Percentiles rank a stretch among this genome's conserved stretches.
Conservation (phyloP, 768 basidiomycete species). For the Rhizopogon rudus region DNA sequence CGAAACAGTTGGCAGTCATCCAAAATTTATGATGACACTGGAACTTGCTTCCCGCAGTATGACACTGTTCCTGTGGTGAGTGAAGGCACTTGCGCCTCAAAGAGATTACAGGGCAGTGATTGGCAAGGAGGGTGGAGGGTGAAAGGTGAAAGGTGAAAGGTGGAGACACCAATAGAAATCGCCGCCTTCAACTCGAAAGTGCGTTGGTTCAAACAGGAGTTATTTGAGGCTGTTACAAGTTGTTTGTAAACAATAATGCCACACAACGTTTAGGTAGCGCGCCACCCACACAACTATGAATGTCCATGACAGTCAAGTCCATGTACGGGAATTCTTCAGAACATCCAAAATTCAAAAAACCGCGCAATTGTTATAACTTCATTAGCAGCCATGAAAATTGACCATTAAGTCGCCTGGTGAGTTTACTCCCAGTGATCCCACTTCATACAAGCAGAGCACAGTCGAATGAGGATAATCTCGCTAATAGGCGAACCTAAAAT, state of each 20-base stretch:
- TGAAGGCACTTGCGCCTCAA: too few relatives aligned
- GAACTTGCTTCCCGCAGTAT: neutral
- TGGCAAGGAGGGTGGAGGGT: neutral
- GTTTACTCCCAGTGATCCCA: neutral
- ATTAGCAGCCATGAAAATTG: too few relatives aligned
- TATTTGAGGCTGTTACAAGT: too few relatives aligned
- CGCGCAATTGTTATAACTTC: too few relatives aligned
- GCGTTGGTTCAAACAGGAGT: too few relatives aligned
- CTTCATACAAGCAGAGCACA: neutral
- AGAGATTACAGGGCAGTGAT: neutral
- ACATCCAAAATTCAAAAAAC: too few relatives aligned
- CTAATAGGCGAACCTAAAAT: constrained; percentile 60
- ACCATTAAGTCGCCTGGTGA: neutral
- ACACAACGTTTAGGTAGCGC: too few relatives aligned
- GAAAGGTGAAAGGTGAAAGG: neutral
- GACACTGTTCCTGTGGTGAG: neutral
- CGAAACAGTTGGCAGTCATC: neutral
- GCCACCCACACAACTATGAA: too few relatives aligned
- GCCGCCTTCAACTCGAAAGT: too few relatives aligned
- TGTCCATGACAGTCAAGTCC: too few relatives aligned
- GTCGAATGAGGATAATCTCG: neutral
- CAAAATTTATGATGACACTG: neutral
- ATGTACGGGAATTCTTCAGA: too few relatives aligned
- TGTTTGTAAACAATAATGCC: too few relatives aligned
- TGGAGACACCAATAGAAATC: neutral